Evolutionary conservation across 768 basidiomycete species (phyloP).

Genomic region (Tricholoma sp.): DNA sequence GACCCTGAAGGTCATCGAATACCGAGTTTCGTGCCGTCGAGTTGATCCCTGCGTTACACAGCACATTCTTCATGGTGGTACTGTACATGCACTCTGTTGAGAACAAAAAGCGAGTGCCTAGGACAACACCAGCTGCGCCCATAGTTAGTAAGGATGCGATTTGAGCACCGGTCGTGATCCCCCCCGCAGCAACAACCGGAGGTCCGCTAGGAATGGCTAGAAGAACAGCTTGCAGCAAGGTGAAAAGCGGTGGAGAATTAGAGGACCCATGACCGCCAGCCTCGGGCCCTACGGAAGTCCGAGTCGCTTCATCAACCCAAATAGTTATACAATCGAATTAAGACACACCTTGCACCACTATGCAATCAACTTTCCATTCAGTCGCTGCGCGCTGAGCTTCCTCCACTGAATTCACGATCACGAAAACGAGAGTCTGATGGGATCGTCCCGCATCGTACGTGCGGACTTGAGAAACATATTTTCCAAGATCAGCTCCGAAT

Average conservation of each 20-base stretch:
- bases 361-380: slow-evolving; percentile 50
- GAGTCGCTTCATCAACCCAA: too few relatives aligned
- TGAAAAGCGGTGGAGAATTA: slow-evolving; percentile 31
- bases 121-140: slow-evolving; percentile 40
- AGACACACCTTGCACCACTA: slow-evolving; percentile 59
- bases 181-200: slow-evolving; percentile 44
- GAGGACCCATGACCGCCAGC: slow-evolving; percentile 44
- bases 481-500: slow-evolving; percentile 45
- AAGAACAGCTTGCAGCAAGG: slow-evolving; percentile 31
- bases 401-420: slow-evolving; percentile 43
- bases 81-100: slow-evolving; percentile 38
- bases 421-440: slow-evolving; percentile 46
- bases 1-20: slow-evolving; percentile 34
- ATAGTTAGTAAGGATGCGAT: slow-evolving; percentile 35
- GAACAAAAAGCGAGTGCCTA: slow-evolving; percentile 46
- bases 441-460: slow-evolving; percentile 29
- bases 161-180: slow-evolving; percentile 39
- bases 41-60: slow-evolving; percentile 27
- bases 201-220: slow-evolving; percentile 24
- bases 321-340: background rate
- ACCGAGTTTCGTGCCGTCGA: slow-evolving; percentile 33
- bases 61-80: slow-evolving; percentile 29
- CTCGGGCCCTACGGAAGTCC: slow-evolving; percentile 37
- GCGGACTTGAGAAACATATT: slow-evolving; percentile 49
- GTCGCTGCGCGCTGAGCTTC: slow-evolving; percentile 43